A percentile compares a stretch with the other conserved stretches of the same genome.
These are phyloP conservation scores for Yamadazyma triangularis DNA, from an alignment of 1,139 yeast genomes.

Conservation along the genomic window DNA sequence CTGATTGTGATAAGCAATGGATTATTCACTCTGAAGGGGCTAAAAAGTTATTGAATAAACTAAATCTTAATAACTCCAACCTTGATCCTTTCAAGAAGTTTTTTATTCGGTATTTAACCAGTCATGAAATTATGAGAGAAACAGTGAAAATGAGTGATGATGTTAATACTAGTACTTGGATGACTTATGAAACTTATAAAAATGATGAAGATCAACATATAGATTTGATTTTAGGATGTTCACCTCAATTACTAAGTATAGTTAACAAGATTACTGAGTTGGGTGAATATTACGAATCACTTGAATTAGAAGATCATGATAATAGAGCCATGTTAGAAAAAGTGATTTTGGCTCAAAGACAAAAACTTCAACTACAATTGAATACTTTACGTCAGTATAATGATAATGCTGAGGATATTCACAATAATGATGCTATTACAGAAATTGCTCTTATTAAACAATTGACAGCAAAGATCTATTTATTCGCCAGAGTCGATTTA, in stretches of 20 bases:
- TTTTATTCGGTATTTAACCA: conserved; percentile 28
- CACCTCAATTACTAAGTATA: conserved; percentile 28
- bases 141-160: conserved; percentile 17
- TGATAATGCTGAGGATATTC: not conserved
- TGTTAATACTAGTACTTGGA: not conserved
- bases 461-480: conserved; percentile 25
- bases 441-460: conserved; percentile 32
- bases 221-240: conserved; percentile 33
- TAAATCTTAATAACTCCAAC: conserved; percentile 1
- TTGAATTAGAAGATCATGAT: conserved; percentile 13
- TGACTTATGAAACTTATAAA: conserved; percentile 18
- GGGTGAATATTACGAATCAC: conserved; percentile 29
- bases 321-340: conserved; percentile 5
- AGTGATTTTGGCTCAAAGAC: conserved; percentile 6
- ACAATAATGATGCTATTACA: conserved; percentile 5
- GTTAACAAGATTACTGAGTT: conserved; percentile 28
- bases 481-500: conserved; percentile 27
- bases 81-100: conserved; percentile 19
- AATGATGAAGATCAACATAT: conserved; percentile 26
- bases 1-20: conserved; percentile 34
- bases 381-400: conserved; percentile 5
- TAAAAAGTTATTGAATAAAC: conserved; percentile 18
- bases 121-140: conserved; percentile 39
- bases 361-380: conserved; percentile 5
- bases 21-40: conserved; percentile 30